Evolutionary conservation across 1,284 basidiomycete genomes (phyloP).

Genomic region (Boletus mariae): DNA sequence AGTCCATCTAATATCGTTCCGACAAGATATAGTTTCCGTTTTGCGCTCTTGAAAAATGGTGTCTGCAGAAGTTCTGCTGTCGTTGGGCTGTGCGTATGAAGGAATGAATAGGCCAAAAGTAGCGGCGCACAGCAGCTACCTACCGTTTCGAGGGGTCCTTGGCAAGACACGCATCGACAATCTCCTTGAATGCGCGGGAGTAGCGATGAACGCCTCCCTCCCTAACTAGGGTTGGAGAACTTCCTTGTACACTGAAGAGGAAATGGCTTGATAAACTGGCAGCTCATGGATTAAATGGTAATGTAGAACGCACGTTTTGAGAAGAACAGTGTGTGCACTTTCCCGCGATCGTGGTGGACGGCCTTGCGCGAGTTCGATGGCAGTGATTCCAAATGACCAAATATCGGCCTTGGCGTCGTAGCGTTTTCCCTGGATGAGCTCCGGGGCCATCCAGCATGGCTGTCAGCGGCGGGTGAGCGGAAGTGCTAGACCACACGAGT

Average conservation of each 20-base stretch:
- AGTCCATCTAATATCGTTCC: slow-evolving; percentile 66
- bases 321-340: slow-evolving; percentile 67
- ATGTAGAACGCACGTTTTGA: slow-evolving; percentile 57
- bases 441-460: slow-evolving; percentile 95
- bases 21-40: slow-evolving; percentile 73
- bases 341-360: slow-evolving; percentile 79
- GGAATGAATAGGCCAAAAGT: slow-evolving; percentile 1
- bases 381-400: slow-evolving; percentile 90
- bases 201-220: slow-evolving; percentile 74
- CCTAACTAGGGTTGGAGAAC: slow-evolving; percentile 70
- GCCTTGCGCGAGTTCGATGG: slow-evolving; percentile 80
- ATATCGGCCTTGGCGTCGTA: slow-evolving; percentile 88
- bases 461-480: slow-evolving; percentile 24
- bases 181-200: slow-evolving; percentile 77
- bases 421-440: slow-evolving; percentile 78
- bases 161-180: slow-evolving; percentile 75
- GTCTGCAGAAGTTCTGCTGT: slow-evolving; percentile 75
- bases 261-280: slow-evolving; percentile 13
- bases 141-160: slow-evolving; percentile 78
- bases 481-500: neutral
- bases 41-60: slow-evolving; percentile 77
- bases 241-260: slow-evolving; percentile 58
- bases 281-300: slow-evolving; percentile 6
- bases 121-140: neutral
- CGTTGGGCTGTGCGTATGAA: slow-evolving; percentile 50